A percentile compares a stretch with the other conserved stretches of the same genome.
phyloP scores from a whole-genome alignment of 805 yeast species.

The Saccharomyces paradoxus region DNA sequence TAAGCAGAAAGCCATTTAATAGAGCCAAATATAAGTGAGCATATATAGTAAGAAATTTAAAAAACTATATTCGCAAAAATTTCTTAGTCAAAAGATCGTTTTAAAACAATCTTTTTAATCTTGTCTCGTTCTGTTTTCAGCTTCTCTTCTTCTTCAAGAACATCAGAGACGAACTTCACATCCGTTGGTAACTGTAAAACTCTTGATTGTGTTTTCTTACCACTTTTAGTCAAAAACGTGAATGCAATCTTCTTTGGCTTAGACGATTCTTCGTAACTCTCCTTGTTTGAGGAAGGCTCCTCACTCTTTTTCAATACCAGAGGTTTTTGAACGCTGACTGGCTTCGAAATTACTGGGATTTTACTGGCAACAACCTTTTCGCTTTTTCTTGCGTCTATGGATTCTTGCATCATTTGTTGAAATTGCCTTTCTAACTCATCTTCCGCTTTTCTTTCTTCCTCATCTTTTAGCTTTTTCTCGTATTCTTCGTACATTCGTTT shows the following conservation, averaged over 20 bases:
- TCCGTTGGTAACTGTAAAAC: slow-evolving; percentile 45
- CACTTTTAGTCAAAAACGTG: slow-evolving; percentile 48
- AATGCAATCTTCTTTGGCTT: slow-evolving; percentile 34
- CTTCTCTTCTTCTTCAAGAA: slow-evolving; percentile 43
- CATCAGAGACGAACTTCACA: slow-evolving; percentile 45
- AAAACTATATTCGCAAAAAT: not conserved
- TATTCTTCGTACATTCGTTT: slow-evolving; percentile 32
- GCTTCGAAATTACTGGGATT: slow-evolving; percentile 18
- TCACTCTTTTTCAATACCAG: not conserved
- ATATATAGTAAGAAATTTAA: not conserved
- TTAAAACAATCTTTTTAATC: slow-evolving; percentile 48
- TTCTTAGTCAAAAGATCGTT: slow-evolving; percentile 19
- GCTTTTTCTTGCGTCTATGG: slow-evolving; percentile 36
- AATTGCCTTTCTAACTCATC: slow-evolving; percentile 52
- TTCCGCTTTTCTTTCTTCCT: slow-evolving; percentile 40
- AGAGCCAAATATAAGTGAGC: not conserved
- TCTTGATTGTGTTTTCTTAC: slow-evolving; percentile 39
- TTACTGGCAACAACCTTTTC: slow-evolving; percentile 21
- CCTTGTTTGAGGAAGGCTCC: not conserved
- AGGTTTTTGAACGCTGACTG: not conserved
- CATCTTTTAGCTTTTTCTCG: slow-evolving; percentile 31
- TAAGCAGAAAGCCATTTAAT: not conserved
- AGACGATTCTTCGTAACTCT: not conserved
- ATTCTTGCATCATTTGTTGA: slow-evolving; percentile 43
- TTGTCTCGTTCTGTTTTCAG: slow-evolving; percentile 46